phyloP scores from a whole-genome alignment of 805 yeast species.

The Lachancea meyersii region DNA sequence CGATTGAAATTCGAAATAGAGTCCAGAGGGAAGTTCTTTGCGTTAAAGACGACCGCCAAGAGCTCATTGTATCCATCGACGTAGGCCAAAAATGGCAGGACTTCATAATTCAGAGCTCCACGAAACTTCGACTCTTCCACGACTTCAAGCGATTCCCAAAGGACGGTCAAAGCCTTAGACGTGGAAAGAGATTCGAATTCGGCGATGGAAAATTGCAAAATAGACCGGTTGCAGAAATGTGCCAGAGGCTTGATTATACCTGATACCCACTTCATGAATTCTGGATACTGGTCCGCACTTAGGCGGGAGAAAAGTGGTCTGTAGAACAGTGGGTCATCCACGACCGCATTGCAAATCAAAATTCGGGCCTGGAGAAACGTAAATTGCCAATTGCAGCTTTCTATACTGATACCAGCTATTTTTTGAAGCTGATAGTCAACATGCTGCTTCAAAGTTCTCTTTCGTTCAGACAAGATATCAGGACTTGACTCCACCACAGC shows the following conservation, averaged over 20 bases:
- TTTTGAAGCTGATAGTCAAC: slow-evolving; percentile 12
- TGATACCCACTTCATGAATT: slow-evolving; percentile 23
- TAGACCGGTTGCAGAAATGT: slow-evolving; percentile 19
- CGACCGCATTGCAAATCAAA: slow-evolving; percentile 18
- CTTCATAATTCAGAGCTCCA: slow-evolving; percentile 14
- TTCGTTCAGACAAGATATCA: slow-evolving; percentile 13
- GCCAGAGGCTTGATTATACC: slow-evolving; percentile 29
- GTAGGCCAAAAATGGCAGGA: slow-evolving; percentile 22
- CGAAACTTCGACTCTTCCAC: background rate
- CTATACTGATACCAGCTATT: background rate
- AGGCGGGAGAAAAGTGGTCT: slow-evolving; percentile 19
- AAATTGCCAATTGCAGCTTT: slow-evolving; percentile 4
- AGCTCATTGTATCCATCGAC: slow-evolving; percentile 12
- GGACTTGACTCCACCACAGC: slow-evolving; percentile 23
- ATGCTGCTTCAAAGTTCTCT: slow-evolving; percentile 10
- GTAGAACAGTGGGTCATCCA: slow-evolving; percentile 18
- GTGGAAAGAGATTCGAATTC: slow-evolving; percentile 21
- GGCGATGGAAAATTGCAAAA: slow-evolving; percentile 12
- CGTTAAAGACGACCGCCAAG: slow-evolving; percentile 14
- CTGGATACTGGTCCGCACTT: background rate
- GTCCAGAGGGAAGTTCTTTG: slow-evolving; percentile 16
- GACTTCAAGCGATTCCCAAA: slow-evolving; percentile 10
- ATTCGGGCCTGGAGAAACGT: slow-evolving; percentile 26
- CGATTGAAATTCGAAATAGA: slow-evolving; percentile 12
- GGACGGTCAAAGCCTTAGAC: slow-evolving; percentile 12